Evolutionary conservation across 257 asterid species (phyloP).

Genomic region (Parsonsia alboflavescens): DNA sequence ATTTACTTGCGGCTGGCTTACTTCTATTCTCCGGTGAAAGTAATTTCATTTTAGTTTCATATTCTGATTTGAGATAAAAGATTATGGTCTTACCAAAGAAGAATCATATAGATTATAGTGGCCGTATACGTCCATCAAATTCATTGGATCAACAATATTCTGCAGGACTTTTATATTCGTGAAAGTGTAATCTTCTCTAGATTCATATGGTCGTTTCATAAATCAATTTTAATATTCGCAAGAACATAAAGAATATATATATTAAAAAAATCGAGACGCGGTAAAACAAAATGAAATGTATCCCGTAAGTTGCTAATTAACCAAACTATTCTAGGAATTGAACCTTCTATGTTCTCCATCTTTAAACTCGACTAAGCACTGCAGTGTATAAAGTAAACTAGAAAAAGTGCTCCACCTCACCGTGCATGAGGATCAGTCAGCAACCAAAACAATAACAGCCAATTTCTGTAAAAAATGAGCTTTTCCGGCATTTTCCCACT

Average conservation of each 20-base stretch:
- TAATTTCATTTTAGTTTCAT: too few species aligned
- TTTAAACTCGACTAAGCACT: constrained; percentile 1
- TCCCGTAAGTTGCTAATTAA: not conserved
- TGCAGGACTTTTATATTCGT: too few species aligned
- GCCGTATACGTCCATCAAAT: too few species aligned
- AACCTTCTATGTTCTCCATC: not conserved
- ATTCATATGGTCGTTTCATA: not conserved
- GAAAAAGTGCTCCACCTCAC: not conserved
- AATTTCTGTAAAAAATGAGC: not conserved
- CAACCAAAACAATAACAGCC: not conserved
- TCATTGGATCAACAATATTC: too few species aligned
- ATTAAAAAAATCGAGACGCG: too few species aligned
- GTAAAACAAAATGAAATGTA: not conserved
- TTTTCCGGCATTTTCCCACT: not conserved
- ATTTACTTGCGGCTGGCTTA: too few species aligned
- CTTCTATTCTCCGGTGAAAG: too few species aligned
- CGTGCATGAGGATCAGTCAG: not conserved
- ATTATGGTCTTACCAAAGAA: too few species aligned
- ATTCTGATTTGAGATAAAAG: too few species aligned
- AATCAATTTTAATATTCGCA: not conserved
- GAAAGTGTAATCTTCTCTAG: too few species aligned
- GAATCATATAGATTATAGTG: too few species aligned
- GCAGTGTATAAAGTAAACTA: not conserved
- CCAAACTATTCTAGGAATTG: not conserved
- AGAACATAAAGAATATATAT: not conserved